A percentile compares a stretch with the other conserved stretches of the same genome.
Evolutionary conservation across 345 rosid species (phyloP).

Genomic region (Eucalyptus sideroxylon): DNA sequence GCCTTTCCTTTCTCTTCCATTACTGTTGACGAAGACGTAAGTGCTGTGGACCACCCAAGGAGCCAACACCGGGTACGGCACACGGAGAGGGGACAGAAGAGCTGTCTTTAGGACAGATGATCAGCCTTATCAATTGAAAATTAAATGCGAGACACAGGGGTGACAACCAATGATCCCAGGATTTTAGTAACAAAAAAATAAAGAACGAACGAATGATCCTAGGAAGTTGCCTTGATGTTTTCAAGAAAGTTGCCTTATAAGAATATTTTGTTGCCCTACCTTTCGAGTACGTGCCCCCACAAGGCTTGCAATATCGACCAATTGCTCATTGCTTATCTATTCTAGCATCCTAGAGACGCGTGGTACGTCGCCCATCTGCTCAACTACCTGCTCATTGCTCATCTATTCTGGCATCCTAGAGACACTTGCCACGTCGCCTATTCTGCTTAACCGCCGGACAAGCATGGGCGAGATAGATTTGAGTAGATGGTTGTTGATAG

Average conservation of each 20-base stretch:
- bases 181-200: not conserved
- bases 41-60: slow-evolving; percentile 22
- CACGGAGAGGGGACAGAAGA: not conserved
- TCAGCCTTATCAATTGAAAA: not conserved
- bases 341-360: not conserved
- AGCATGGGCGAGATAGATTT: not conserved
- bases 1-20: slow-evolving; percentile 17
- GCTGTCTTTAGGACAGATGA: not conserved
- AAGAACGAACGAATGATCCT: not conserved
- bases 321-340: not conserved
- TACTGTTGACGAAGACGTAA: slow-evolving; percentile 8
- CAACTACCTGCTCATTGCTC: not conserved
- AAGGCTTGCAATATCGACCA: not conserved
- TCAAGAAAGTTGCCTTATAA: not conserved
- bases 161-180: not conserved
- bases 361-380: not conserved
- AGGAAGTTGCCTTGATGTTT: not conserved
- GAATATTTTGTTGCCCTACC: not conserved
- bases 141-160: not conserved
- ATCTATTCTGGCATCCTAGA: too few species aligned
- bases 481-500: not conserved
- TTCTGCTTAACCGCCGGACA: not conserved
- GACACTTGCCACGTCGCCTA: too few species aligned
- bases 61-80: slow-evolving; percentile 35
- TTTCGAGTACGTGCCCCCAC: not conserved